phyloP scores from a whole-genome alignment of 75 land plant genomes.

The Selaginella tamariscina region DNA sequence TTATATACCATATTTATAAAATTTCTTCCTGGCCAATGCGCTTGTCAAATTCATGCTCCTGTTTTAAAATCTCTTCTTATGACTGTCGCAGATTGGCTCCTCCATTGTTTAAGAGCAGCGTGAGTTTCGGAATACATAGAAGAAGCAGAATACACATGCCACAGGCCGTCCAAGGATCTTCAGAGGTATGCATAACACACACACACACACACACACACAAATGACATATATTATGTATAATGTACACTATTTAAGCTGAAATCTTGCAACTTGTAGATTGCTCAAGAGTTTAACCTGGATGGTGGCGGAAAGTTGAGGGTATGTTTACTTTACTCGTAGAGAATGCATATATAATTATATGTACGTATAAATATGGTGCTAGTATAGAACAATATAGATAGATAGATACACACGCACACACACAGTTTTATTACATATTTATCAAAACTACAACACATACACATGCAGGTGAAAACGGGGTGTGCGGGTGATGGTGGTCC shows the following conservation, averaged over 20 bases:
- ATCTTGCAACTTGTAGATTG: slow-evolving; percentile 21
- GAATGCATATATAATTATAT: background rate
- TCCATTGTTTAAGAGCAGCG: too few relatives aligned
- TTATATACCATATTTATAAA: background rate
- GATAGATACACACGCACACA: slow-evolving; percentile 1
- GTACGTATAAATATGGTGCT: too few relatives aligned
- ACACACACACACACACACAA: too few relatives aligned
- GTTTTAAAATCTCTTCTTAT: background rate
- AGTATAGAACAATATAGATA: too few relatives aligned
- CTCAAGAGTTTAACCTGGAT: slow-evolving; percentile 55
- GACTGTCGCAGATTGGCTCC: background rate
- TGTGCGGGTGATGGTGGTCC: slow-evolving; percentile 28
- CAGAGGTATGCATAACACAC: background rate
- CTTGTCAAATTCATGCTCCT: background rate
- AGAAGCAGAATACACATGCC: background rate
- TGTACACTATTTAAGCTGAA: background rate
- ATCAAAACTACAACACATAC: background rate
- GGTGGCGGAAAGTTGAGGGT: slow-evolving; percentile 59
- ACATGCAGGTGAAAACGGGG: slow-evolving; percentile 45
- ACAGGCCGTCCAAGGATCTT: background rate
- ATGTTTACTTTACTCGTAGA: too few relatives aligned
- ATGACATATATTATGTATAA: too few relatives aligned
- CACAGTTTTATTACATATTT: background rate
- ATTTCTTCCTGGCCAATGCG: background rate
- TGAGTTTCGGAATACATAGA: background rate